These are phyloP conservation scores for Xerocomellus amylosporus DNA, from an alignment of 768 basidiomycete genomes.

Conservation along the genomic window DNA sequence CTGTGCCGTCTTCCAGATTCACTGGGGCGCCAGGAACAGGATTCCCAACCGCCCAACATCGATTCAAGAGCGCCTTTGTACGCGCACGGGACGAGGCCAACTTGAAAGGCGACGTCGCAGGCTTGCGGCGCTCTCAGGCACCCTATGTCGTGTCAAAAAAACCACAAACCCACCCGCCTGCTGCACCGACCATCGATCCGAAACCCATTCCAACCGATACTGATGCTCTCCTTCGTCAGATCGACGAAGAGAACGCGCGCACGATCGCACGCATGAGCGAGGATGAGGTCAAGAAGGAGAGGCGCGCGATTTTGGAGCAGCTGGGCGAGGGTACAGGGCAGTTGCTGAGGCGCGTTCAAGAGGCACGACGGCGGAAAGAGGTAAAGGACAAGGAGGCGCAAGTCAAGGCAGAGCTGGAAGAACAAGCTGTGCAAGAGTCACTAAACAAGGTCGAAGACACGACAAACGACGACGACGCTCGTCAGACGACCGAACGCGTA, in stretches of 20 bases:
- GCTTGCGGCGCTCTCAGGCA: slow-evolving; percentile 11
- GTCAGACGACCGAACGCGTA: background rate
- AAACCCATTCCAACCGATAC: slow-evolving; percentile 25
- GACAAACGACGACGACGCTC: background rate
- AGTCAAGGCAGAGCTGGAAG: background rate
- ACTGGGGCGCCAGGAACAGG: slow-evolving; percentile 37
- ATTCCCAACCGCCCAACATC: slow-evolving; percentile 64
- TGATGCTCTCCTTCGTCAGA: slow-evolving; percentile 51
- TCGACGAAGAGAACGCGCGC: slow-evolving; percentile 64
- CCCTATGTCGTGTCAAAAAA: slow-evolving; percentile 29
- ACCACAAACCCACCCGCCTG: background rate
- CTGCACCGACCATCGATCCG: background rate
- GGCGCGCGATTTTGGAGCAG: slow-evolving; percentile 61
- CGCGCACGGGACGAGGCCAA: slow-evolving; percentile 41
- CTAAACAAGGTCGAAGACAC: background rate
- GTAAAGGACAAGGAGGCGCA: background rate
- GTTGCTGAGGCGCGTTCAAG: slow-evolving; percentile 44
- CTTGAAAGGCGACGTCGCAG: slow-evolving; percentile 19
- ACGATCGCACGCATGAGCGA: slow-evolving; percentile 66
- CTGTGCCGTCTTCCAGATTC: slow-evolving; percentile 24
- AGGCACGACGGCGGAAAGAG: slow-evolving; percentile 19
- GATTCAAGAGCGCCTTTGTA: slow-evolving; percentile 61
- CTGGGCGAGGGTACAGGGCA: slow-evolving; percentile 69
- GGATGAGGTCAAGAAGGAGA: slow-evolving; percentile 66
- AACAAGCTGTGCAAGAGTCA: background rate